These are phyloP conservation scores for Potentilla sterilis DNA, from an alignment of 306 rosid genomes.

Conservation along the genomic window DNA sequence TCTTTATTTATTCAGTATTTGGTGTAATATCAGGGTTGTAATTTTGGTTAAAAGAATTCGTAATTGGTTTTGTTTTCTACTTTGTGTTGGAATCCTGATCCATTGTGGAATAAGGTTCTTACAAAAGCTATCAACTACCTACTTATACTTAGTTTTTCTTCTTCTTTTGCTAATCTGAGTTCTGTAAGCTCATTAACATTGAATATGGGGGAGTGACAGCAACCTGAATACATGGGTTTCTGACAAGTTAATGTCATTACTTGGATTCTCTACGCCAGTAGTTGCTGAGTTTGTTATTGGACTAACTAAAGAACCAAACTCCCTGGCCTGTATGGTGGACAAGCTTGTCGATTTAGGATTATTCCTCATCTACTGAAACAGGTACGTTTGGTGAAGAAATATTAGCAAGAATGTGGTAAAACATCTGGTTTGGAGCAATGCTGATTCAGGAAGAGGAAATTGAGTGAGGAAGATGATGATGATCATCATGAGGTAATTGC, in stretches of 20 bases:
- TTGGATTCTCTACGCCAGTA: neutral
- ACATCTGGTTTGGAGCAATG: neutral
- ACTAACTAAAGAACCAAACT: neutral
- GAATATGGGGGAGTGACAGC: neutral
- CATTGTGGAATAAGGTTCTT: too few species aligned
- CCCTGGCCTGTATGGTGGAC: neutral
- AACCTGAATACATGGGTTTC: neutral
- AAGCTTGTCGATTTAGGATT: neutral
- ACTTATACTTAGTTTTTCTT: too few species aligned
- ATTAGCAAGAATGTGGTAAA: neutral
- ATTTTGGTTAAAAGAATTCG: neutral
- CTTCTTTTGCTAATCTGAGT: neutral
- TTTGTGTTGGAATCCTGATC: neutral
- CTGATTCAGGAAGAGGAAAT: slow-evolving; percentile 57
- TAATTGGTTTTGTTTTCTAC: neutral
- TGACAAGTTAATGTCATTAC: neutral
- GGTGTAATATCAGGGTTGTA: neutral
- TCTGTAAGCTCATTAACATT: neutral
- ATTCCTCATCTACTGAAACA: too few species aligned
- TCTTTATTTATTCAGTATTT: too few species aligned
- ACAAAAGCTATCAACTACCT: too few species aligned
- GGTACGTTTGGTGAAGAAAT: too few species aligned
- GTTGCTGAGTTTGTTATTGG: neutral
- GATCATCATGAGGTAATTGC: slow-evolving; percentile 52
- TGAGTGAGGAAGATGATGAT: slow-evolving; percentile 56